Conservation (phyloP, 352 stramenopile genomes). For the Peronospora farinosa region DNA sequence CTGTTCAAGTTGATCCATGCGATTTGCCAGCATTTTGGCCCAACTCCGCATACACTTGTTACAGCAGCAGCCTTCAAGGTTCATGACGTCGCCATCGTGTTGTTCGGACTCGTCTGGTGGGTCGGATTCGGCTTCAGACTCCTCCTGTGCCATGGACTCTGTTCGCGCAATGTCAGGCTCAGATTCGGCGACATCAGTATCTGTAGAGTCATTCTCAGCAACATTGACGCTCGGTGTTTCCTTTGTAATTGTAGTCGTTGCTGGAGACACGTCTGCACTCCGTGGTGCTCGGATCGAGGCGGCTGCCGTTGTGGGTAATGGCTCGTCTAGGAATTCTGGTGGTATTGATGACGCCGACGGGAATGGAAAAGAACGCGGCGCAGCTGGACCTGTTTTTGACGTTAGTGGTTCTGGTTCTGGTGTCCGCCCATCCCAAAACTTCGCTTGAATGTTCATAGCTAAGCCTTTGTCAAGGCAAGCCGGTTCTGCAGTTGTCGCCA, state of each 20-base stretch:
- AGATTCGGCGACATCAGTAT: constrained; percentile 4
- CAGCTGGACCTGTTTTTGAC: no score
- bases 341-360: neutral
- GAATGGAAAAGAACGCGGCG: no score
- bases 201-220: constrained; percentile 2
- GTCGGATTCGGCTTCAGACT: constrained; percentile 6
- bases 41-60: constrained; percentile 28
- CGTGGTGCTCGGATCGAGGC: neutral
- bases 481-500: neutral
- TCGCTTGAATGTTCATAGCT: no score
- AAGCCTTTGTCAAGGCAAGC: no score
- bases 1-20: constrained; percentile 27
- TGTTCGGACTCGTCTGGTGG: constrained; percentile 1
- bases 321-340: neutral
- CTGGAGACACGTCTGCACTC: neutral
- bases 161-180: constrained; percentile 4
- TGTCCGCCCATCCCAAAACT: no score
- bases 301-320: neutral
- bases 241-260: neutral
- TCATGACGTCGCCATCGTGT: constrained; percentile 25
- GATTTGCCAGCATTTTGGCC: constrained; percentile 22
- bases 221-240: constrained; percentile 1
- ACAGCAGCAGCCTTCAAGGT: constrained; percentile 24
- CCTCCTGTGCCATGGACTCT: neutral
- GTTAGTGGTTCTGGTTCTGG: no score